Conservation (phyloP, 306 rosid genomes). For the Crotalaria pallida region DNA sequence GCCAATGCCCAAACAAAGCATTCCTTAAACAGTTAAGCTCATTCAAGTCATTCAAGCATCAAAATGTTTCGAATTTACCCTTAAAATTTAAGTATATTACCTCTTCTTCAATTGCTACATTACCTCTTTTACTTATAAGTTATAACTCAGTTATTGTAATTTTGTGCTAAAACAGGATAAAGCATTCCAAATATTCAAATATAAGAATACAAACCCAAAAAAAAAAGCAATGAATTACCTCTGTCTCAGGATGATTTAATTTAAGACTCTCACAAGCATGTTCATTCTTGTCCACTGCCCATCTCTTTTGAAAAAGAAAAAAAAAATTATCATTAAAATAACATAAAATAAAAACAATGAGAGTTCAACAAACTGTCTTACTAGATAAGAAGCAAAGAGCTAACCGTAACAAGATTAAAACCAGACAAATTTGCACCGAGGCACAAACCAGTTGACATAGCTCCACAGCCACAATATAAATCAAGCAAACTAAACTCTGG, state of each 20-base stretch:
- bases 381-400: not conserved
- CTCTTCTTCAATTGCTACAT: too few relatives aligned
- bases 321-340: not conserved
- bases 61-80: not conserved
- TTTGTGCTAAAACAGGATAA: not conserved
- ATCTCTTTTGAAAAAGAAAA: conserved; percentile 34
- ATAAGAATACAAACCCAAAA: not conserved
- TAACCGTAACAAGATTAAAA: conserved; percentile 69
- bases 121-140: not conserved
- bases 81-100: too few relatives aligned
- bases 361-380: not conserved
- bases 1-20: not conserved
- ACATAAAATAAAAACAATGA: not conserved
- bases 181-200: not conserved
- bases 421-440: conserved; percentile 56
- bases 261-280: conserved; percentile 60
- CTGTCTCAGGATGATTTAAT: conserved; percentile 66
- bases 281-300: conserved; percentile 76
- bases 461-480: conserved; percentile 86
- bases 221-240: conserved; percentile 36
- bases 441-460: conserved; percentile 88
- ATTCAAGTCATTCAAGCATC: not conserved
- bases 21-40: not conserved
- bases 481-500: conserved; percentile 50
- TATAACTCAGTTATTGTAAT: not conserved